These are phyloP conservation scores for sunflower (Helianthus annuus) DNA, from an alignment of 129 eudicot genomes.

Conservation along the genomic window DNA sequence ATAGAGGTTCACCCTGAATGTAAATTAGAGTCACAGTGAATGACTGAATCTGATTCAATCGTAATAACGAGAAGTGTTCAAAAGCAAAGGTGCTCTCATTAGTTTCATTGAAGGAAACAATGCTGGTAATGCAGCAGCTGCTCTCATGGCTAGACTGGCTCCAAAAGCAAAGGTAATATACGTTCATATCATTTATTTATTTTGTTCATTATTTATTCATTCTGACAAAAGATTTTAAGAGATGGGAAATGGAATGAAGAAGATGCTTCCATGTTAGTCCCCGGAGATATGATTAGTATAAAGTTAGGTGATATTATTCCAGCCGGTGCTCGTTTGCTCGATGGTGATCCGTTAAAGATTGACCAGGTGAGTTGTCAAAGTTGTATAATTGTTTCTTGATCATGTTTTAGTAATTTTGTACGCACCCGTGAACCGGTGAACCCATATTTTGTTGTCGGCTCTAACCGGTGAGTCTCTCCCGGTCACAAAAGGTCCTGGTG, in stretches of 20 bases:
- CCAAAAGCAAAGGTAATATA: constrained; percentile 86
- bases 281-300: constrained; percentile 87
- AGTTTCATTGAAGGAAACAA: constrained; percentile 98
- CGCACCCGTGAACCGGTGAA: neutral
- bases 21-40: too few species aligned
- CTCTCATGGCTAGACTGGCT: constrained; percentile 97
- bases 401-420: neutral
- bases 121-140: constrained; percentile 99
- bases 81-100: too few species aligned
- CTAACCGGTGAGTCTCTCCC: constrained; percentile 97
- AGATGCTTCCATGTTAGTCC: constrained; percentile 87
- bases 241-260: constrained; percentile 95
- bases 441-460: constrained; percentile 64
- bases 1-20: too few species aligned
- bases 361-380: constrained; percentile 57
- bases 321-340: constrained; percentile 96
- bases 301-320: constrained; percentile 95
- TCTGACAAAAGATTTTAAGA: constrained; percentile 56
- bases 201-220: neutral
- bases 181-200: neutral
- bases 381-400: neutral
- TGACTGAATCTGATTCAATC: too few species aligned
- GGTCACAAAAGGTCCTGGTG: constrained; percentile 95
- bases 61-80: too few species aligned
- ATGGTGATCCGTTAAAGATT: constrained; percentile 96